A percentile compares a stretch with the other conserved stretches of the same genome.
Evolutionary conservation across 1,139 yeast genomes (phyloP).

Genomic region (Blastobotrys niveus): DNA sequence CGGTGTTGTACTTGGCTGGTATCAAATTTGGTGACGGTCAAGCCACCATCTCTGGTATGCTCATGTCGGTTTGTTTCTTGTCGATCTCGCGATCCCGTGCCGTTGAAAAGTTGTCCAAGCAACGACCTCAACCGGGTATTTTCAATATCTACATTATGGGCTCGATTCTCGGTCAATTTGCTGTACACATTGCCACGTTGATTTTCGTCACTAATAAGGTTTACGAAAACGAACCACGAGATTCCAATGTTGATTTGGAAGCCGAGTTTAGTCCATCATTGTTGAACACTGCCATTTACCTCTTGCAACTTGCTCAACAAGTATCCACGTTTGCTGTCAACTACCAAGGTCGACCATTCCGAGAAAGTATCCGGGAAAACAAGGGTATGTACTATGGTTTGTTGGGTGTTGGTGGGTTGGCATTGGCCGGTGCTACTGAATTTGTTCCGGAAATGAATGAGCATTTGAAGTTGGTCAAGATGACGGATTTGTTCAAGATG

Average conservation of each 20-base stretch:
- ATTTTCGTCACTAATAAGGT: constrained; percentile 78
- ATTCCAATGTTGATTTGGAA: constrained; percentile 81
- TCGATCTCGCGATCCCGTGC: constrained; percentile 94
- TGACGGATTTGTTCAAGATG: constrained; percentile 66
- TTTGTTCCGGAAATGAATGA: constrained; percentile 91
- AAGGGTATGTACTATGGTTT: constrained; percentile 97
- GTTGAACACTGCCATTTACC: constrained; percentile 91
- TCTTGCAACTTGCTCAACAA: constrained; percentile 91
- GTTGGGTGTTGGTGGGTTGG: constrained; percentile 82
- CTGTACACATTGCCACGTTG: constrained; percentile 79
- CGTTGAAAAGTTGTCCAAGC: constrained; percentile 78
- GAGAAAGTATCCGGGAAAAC: constrained; percentile 83
- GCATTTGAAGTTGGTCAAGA: constrained; percentile 85
- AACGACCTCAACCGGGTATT: constrained; percentile 97
- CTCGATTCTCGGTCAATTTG: constrained; percentile 92
- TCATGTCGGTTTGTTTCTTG: constrained; percentile 89
- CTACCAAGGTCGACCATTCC: constrained; percentile 95
- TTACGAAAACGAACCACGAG: constrained; percentile 85
- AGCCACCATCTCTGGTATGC: constrained; percentile 86
- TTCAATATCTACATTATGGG: constrained; percentile 96
- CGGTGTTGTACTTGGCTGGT: constrained; percentile 93
- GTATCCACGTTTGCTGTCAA: constrained; percentile 97
- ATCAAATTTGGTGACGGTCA: constrained; percentile 98
- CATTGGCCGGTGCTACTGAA: constrained; percentile 90
- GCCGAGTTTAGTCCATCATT: constrained; percentile 83